Base-by-base conservation (phyloP, 2,329 filamentous ascomycete species). In the Stachybotrys chlorohalonatus region DNA sequence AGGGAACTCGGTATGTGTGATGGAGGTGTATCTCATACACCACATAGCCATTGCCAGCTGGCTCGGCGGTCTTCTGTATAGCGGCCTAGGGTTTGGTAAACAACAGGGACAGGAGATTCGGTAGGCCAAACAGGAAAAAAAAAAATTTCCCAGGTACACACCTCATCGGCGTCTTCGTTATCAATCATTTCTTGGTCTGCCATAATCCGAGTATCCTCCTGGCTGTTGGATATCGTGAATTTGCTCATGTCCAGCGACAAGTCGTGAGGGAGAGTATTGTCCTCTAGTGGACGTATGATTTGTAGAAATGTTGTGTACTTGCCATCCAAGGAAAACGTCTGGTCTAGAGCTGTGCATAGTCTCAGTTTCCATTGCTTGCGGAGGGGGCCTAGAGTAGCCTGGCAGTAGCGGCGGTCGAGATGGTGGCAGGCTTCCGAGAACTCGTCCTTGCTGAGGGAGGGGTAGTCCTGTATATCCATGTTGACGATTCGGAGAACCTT, bases 11-110 rank as follows among this genome's bases (percentile, higher is more conserved):
- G 70, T 92, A 93, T 55, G 85, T 88, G 54, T 85, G 82, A 62
- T 90, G 89, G 57, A 88, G 76, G 64, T 89, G 79, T 62, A 92
- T 83, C 68, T 90, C 85, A 72, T 91, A 92, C 57, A 80, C 78
- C 60, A 89, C 82, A 62, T 77, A 73, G 54, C 73, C 72, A 58
- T 68, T 66, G 56, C 70, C 71, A 55, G 66, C 63, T 51, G 59
- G 62, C 49, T 63, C 58, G 32, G 60, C 59, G 16, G 63, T 62
- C 52, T 62, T 71, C 32, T 64, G 57, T 39, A 80, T 61, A 48
- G 68, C 71, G 47, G 74, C 74, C 76, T 81, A 55, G 42, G 50
- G 57, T 55, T 47, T n/a, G 46, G 16, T 47, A n/a, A 47, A 16
- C 55, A 57, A 64, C 59, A 61, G 64, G 60, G 54, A 53, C 54